Percentiles rank a stretch among this genome's conserved stretches.
Evolutionary conservation across 2,329 filamentous ascomycete species (phyloP).

Genomic region (Aspergillus piperis): DNA sequence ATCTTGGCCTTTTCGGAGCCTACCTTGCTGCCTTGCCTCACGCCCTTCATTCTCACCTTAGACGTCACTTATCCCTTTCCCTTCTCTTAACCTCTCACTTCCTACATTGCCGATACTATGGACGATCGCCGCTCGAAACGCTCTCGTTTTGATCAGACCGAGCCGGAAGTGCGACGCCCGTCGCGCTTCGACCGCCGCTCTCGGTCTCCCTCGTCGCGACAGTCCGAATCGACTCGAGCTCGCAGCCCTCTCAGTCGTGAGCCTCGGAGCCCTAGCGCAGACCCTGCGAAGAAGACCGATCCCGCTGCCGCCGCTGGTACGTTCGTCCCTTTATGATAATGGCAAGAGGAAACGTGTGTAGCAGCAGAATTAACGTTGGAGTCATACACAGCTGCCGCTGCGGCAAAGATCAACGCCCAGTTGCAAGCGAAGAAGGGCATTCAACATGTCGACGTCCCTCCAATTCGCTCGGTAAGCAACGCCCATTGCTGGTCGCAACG

Average conservation of each 20-base stretch:
- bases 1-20: slow-evolving; percentile 8
- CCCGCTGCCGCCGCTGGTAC: slow-evolving; percentile 77
- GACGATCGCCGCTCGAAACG: slow-evolving; percentile 76
- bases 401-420: slow-evolving; percentile 81
- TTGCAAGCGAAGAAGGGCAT: slow-evolving; percentile 84
- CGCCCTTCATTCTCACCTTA: slow-evolving; percentile 9
- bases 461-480: slow-evolving; percentile 63
- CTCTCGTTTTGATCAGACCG: slow-evolving; percentile 91
- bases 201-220: slow-evolving; percentile 71
- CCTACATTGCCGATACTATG: slow-evolving; percentile 52
- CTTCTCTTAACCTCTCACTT: background rate
- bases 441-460: slow-evolving; percentile 86
- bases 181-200: slow-evolving; percentile 93
- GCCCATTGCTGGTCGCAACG: background rate
- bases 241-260: slow-evolving; percentile 72
- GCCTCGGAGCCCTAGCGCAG: slow-evolving; percentile 50
- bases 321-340: slow-evolving; percentile 9
- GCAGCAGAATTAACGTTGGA: slow-evolving; percentile 14
- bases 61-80: background rate
- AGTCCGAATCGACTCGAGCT: slow-evolving; percentile 70
- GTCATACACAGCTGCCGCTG: slow-evolving; percentile 69
- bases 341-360: background rate
- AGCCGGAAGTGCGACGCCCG: slow-evolving; percentile 71
- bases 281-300: slow-evolving; percentile 55
- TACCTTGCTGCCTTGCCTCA: slow-evolving; percentile 11